Evolutionary conservation across 2,329 filamentous ascomycete species (phyloP).

Genomic region (Neofusicoccum laricinum): DNA sequence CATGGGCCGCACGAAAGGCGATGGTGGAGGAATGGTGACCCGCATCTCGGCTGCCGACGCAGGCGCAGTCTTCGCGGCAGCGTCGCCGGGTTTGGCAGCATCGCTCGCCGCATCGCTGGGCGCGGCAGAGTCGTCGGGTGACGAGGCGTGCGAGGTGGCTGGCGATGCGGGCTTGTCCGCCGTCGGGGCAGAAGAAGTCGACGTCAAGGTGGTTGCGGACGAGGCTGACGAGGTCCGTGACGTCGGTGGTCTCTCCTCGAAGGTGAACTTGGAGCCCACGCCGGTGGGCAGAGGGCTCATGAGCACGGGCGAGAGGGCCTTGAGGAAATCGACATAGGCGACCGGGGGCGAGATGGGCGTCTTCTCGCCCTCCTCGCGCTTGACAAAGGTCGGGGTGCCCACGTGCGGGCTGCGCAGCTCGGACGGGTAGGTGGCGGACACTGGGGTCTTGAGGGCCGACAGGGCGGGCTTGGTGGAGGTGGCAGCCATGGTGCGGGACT

Average conservation of each 20-base stretch:
- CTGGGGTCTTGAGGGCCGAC: constrained; percentile 52
- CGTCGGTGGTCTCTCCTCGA: constrained; percentile 40
- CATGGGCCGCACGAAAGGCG: constrained; percentile 62
- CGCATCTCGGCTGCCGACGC: constrained; percentile 12
- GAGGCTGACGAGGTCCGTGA: constrained; percentile 35
- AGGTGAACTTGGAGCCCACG: constrained; percentile 52
- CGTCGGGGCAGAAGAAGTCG: constrained; percentile 32
- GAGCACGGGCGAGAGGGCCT: constrained; percentile 69
- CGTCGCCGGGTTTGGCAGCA: neutral
- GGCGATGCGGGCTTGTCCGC: neutral
- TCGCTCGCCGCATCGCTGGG: neutral
- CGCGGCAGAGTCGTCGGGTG: constrained; percentile 19
- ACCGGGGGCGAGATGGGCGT: constrained; percentile 88
- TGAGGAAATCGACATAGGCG: constrained; percentile 91
- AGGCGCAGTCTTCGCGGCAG: neutral
- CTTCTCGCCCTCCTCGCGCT: constrained; percentile 59
- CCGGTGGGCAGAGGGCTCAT: constrained; percentile 65
- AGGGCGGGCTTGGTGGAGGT: constrained; percentile 41
- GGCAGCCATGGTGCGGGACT: constrained; percentile 33
- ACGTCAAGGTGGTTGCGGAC: constrained; percentile 27
- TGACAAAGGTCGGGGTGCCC: constrained; percentile 61
- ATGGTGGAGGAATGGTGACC: constrained; percentile 59
- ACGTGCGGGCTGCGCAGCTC: constrained; percentile 64
- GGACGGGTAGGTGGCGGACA: constrained; percentile 57
- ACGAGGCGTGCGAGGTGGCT: constrained; percentile 21